Evolutionary conservation across 352 stramenopile species (phyloP), one percentile per base, ranked within the genome.

Genomic region (Phytophthora fragariaefolia): DNA sequence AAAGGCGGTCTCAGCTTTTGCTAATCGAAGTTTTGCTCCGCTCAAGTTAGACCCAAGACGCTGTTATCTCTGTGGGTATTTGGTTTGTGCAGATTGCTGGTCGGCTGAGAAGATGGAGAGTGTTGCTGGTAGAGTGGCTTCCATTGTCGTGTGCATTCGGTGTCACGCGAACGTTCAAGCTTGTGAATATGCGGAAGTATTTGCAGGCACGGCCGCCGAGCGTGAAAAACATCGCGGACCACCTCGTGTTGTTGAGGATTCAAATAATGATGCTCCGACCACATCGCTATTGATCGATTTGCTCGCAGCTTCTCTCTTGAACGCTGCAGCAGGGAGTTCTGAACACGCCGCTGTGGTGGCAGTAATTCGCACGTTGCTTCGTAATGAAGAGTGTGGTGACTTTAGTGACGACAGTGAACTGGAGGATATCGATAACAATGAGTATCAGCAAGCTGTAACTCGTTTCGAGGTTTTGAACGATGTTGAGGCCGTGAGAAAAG

Each of bases 101-200:
- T 64, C n/a, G 7, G 24, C 61, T 4, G 57, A 82, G 50, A 51
- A 52, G 20, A 74, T 81, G 52, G 73, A 81, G 49, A 70, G 66
- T 17, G 15, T 52, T n/a, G 32, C 52, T 23, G 70, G 70, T 9
- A 54, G 69, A 17, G 40, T 79, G 6, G 66, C 72, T 49, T 62
- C 55, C 0, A 74, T 87, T 48, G 73, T 82, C 13, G 69, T 87
- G 6, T 91, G 82, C 36, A 55, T 45, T 5, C 63, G 69, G 5
- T 91, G 82, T 48, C 49, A 80, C 13, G 66, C 73, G 1, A 79
- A 72, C 13, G 78, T 91, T 4, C 67, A 89, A 51, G 58, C 54
- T 2, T 80, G 79, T 55, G 79, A 89, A 40, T 91, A 83, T 40
- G 46, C 71, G 0, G 51, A 64, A n/a, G 58, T 76, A 22, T 69